A percentile compares a stretch with the other conserved stretches of the same genome.
Evolutionary conservation across 2,329 filamentous ascomycete genomes (phyloP).

Genomic region (Tolypocladium paradoxum): DNA sequence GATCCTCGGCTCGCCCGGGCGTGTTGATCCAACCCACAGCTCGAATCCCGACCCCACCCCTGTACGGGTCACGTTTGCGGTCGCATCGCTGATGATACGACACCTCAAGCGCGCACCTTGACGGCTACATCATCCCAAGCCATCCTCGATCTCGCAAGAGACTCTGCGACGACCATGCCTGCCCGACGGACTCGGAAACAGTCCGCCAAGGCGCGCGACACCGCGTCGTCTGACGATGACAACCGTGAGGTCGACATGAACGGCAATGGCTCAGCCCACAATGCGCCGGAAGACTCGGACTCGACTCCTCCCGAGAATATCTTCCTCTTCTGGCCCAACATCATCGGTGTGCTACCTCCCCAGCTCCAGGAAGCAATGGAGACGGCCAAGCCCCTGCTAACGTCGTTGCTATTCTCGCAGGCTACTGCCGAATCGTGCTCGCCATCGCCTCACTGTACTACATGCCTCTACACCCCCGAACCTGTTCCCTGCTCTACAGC

Average conservation of each 20-base stretch:
- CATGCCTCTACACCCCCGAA: slow-evolving; percentile 97
- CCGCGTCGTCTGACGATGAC: slow-evolving; percentile 16
- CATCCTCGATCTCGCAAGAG: not conserved
- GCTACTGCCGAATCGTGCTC: slow-evolving; percentile 67
- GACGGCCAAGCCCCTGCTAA: slow-evolving; percentile 4
- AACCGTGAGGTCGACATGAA: slow-evolving; percentile 23
- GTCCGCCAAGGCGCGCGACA: slow-evolving; percentile 22
- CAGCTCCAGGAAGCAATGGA: not conserved
- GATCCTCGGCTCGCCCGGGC: not conserved
- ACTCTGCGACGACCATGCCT: slow-evolving; percentile 22
- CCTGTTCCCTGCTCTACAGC: slow-evolving; percentile 83
- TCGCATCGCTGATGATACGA: not conserved
- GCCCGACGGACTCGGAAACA: slow-evolving; percentile 27
- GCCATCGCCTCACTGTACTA: slow-evolving; percentile 92
- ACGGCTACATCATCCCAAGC: not conserved
- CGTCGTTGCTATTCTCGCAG: slow-evolving; percentile 27
- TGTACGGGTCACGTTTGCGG: not conserved
- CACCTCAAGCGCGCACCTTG: slow-evolving; percentile 1
- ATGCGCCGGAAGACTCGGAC: slow-evolving; percentile 22
- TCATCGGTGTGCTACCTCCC: slow-evolving; percentile 52
- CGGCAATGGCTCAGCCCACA: slow-evolving; percentile 32
- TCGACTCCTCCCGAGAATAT: slow-evolving; percentile 54
- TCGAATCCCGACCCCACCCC: not conserved
- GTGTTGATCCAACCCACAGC: not conserved
- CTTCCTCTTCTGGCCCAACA: slow-evolving; percentile 71